Conservation (phyloP, 2,329 filamentous ascomycete species). For the Fusarium chaquense region DNA sequence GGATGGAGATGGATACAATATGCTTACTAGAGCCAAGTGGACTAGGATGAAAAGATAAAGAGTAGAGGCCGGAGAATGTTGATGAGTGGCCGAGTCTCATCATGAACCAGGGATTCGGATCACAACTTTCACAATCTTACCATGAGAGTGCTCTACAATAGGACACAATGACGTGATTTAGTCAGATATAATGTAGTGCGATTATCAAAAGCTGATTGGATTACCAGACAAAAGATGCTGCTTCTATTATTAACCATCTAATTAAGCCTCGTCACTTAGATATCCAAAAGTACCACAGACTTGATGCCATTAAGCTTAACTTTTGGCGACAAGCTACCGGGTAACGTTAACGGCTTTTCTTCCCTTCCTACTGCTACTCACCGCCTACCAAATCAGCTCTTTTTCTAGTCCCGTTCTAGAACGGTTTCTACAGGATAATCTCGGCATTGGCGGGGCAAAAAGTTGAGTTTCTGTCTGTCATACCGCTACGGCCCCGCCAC, state of each 20-base stretch:
- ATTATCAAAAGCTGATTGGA: neutral
- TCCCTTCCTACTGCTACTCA: neutral
- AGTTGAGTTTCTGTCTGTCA: constrained; percentile 27
- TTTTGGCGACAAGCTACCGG: constrained; percentile 13
- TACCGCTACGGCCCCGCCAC: constrained; percentile 36
- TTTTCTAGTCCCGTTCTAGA: constrained; percentile 31
- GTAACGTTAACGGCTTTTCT: constrained; percentile 15
- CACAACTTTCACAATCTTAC: too few species aligned
- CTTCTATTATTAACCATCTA: neutral
- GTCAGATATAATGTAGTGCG: neutral
- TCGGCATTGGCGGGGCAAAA: constrained; percentile 50
- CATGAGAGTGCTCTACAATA: neutral
- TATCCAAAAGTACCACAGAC: too few species aligned
- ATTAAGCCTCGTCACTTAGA: neutral
- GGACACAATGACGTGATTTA: neutral
- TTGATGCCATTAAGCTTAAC: constrained; percentile 23
- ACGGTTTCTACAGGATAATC: constrained; percentile 43
- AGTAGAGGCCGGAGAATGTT: neutral
- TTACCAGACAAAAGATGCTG: neutral
- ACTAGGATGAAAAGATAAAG: constrained; percentile 1
- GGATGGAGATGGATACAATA: neutral
- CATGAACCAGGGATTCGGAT: neutral
- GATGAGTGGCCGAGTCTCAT: neutral
- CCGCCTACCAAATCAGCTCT: constrained; percentile 19
- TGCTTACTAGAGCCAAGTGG: constrained; percentile 3